Conservation (phyloP, 2,329 filamentous ascomycete species). For the Rhexocercosporidium sp. region DNA sequence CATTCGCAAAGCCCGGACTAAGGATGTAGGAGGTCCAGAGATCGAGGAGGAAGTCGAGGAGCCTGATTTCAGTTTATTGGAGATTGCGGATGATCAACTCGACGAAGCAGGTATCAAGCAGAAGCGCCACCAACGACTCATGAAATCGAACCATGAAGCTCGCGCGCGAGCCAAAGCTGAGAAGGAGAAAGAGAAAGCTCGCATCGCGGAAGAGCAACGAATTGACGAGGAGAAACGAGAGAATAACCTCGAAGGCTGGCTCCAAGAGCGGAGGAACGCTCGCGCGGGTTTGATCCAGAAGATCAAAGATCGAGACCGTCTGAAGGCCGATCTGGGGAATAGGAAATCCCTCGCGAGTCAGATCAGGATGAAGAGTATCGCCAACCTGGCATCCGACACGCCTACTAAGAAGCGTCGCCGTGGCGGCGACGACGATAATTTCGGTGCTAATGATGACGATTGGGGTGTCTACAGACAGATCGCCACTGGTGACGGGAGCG, state of each 20-base stretch:
- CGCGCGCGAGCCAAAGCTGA: conserved; percentile 93
- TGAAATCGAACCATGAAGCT: conserved; percentile 95
- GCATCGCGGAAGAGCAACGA: conserved; percentile 81
- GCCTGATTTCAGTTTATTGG: conserved; percentile 86
- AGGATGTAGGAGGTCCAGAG: conserved; percentile 83
- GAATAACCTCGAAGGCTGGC: conserved; percentile 84
- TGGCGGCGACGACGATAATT: conserved; percentile 92
- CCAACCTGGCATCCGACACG: conserved; percentile 90
- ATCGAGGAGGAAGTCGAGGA: conserved; percentile 80
- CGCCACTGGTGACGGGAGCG: conserved; percentile 79
- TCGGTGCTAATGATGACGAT: conserved; percentile 95
- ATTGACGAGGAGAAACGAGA: conserved; percentile 83
- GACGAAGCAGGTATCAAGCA: conserved; percentile 91
- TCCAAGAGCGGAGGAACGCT: conserved; percentile 78
- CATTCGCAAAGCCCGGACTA: conserved; percentile 88
- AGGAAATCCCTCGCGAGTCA: conserved; percentile 95
- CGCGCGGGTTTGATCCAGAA: conserved; percentile 74
- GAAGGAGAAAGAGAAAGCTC: conserved; percentile 89
- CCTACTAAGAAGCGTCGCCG: conserved; percentile 83
- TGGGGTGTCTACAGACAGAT: conserved; percentile 98
- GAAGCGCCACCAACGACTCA: conserved; percentile 88
- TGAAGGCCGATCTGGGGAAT: conserved; percentile 94
- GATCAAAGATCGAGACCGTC: conserved; percentile 91
- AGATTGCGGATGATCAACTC: conserved; percentile 87
- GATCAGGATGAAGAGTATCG: conserved; percentile 97